Evolutionary conservation across 2,329 filamentous ascomycete species (phyloP), one percentile per base, ranked within the genome.

Genomic region (Ascochyta rabiei): DNA sequence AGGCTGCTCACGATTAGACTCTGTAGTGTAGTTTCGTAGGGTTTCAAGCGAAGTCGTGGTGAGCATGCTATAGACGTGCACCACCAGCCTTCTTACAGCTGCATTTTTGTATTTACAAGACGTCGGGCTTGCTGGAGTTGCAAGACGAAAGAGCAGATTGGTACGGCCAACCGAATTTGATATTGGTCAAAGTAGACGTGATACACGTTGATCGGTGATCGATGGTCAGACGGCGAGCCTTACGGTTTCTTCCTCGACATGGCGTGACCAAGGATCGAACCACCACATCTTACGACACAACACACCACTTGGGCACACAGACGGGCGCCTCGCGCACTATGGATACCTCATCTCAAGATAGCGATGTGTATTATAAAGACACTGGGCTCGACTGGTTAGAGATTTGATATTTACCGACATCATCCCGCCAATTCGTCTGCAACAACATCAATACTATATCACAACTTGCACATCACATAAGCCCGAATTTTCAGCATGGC

Each of bases 231-330:
- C 2, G 23, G 8, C 10, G 23, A 50, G 41, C 30, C 35, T 34
- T 31, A 37, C 41, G 35, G 30, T 39, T 40, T 41, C 23, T 42
- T 37, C 28, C 46, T 42, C 13, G 12, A 31, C 49, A 43, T 64
- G 59, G 61, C 57, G 56, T 56, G 61, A 64, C 41, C 46, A 12
- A 12, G 13, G 8, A 55, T 67, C 64, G 61, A 60, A 58, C 64
- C 64, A 67, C 54, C 33, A 8, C 24, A 54, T 67, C 59, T 61
- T 62, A 64, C 60, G 64, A 67, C 48, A 28, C 40, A 61, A 55
- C 60, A 59, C 58, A 61, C 60, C 58, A 61, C 57, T 50, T 48
- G 41, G 34, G 24, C 46, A 16, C 24, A 21, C 37, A 34, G 24
- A 48, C 28, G 12, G 30, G 34, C 40, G 42, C 21, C 37, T 35